Evolutionary conservation across 106 monocot genomes (phyloP).

Genomic region (Dioscorea dumetorum): DNA sequence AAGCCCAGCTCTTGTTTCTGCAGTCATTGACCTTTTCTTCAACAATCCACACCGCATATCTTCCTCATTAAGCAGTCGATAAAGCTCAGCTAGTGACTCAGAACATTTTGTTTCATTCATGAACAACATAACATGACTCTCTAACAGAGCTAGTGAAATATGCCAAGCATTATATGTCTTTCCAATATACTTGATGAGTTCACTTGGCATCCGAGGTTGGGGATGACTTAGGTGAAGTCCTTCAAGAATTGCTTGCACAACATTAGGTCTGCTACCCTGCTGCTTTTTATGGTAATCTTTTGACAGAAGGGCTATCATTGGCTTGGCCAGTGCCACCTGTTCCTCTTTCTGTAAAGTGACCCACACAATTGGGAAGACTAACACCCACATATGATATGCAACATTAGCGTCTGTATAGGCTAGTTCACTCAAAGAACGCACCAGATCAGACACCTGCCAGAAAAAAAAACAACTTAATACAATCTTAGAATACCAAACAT

Average conservation of each 20-base stretch:
- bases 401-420: constrained; percentile 89
- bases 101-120: constrained; percentile 96
- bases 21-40: constrained; percentile 96
- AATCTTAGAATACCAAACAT: neutral
- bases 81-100: constrained; percentile 95
- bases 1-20: constrained; percentile 95
- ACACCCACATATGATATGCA: constrained; percentile 97
- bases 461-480: neutral
- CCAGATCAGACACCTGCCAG: constrained; percentile 72
- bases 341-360: constrained; percentile 95
- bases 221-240: constrained; percentile 98
- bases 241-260: constrained; percentile 97
- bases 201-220: constrained; percentile 99
- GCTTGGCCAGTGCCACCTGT: constrained; percentile 83
- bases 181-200: constrained; percentile 94
- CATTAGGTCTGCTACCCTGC: constrained; percentile 82
- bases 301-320: constrained; percentile 82
- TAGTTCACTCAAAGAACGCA: constrained; percentile 79
- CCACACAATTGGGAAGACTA: constrained; percentile 99
- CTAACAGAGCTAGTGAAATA: constrained; percentile 79
- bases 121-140: constrained; percentile 95
- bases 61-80: constrained; percentile 91
- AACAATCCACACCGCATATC: constrained; percentile 98
- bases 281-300: constrained; percentile 99
- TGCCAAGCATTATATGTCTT: constrained; percentile 99